Percentiles rank a stretch among this genome's conserved stretches.
Conservation (phyloP, 768 basidiomycete genomes). For the Pleurotus citrinopileatus region DNA sequence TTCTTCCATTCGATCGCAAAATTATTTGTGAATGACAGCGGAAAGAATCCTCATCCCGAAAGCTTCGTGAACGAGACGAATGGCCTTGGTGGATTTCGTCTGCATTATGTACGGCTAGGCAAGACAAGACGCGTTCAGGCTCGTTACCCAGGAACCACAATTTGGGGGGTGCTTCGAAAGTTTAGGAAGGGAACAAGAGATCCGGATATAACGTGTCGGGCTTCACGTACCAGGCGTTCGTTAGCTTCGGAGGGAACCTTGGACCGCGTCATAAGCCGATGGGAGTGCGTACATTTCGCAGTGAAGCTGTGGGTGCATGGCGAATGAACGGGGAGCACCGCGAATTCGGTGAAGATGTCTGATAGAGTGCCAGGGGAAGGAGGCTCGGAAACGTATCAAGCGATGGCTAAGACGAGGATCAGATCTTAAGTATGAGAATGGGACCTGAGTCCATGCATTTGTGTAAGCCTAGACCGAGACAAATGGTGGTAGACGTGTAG, state of each 20-base stretch:
- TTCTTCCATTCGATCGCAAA: not conserved
- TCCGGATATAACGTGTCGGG: not conserved
- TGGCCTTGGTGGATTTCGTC: not conserved
- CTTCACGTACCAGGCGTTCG: not conserved
- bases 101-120: not conserved
- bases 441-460: too few species aligned
- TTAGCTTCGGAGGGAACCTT: not conserved
- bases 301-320: not conserved
- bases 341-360: too few species aligned
- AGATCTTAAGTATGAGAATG: too few species aligned
- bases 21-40: not conserved
- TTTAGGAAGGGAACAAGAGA: not conserved
- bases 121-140: not conserved
- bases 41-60: not conserved
- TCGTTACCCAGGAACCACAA: not conserved
- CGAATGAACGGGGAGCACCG: not conserved
- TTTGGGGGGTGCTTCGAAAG: not conserved
- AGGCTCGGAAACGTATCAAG: too few species aligned
- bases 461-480: too few species aligned
- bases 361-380: too few species aligned
- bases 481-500: too few species aligned
- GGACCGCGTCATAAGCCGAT: not conserved
- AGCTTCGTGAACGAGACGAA: not conserved
- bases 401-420: too few species aligned
- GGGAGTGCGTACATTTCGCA: not conserved